A percentile compares a stretch with the other conserved stretches of the same genome.
Conservation (phyloP, 2,329 filamentous ascomycete species). For the Tolypocladium ovalisporum region DNA sequence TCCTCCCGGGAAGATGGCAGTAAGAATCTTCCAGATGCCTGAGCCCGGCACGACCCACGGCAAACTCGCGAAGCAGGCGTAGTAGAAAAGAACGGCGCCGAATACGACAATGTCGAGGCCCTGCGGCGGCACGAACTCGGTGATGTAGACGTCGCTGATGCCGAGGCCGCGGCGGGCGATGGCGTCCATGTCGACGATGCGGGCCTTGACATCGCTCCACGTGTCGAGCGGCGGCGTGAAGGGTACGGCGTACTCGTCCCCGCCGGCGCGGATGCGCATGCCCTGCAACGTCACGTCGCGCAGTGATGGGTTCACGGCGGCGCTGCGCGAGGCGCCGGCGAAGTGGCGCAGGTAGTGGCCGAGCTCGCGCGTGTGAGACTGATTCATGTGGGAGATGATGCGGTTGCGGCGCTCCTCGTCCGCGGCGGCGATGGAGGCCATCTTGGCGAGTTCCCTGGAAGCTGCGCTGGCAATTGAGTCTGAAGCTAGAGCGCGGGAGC, state of each 20-base stretch:
- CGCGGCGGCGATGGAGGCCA: conserved; percentile 10
- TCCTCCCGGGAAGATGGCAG: conserved; percentile 45
- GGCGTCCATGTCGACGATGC: conserved; percentile 62
- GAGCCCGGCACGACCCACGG: conserved; percentile 43
- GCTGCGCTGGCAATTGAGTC: background rate
- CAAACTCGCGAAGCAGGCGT: conserved; percentile 34
- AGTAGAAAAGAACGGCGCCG: conserved; percentile 41
- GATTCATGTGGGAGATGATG: conserved; percentile 74
- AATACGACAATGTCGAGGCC: conserved; percentile 43
- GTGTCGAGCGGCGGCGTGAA: conserved; percentile 61
- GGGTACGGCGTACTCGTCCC: conserved; percentile 39
- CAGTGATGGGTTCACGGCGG: conserved; percentile 41
- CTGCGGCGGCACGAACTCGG: conserved; percentile 27
- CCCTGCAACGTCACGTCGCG: conserved; percentile 52
- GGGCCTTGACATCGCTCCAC: conserved; percentile 55
- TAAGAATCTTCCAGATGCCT: conserved; percentile 35
- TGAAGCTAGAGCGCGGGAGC: background rate
- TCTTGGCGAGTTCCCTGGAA: conserved; percentile 1
- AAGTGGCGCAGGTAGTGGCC: conserved; percentile 69
- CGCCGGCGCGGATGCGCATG: conserved; percentile 49
- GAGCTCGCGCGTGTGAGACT: conserved; percentile 65
- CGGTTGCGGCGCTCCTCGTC: conserved; percentile 20
- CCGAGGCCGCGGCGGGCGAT: conserved; percentile 46
- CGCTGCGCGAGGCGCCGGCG: conserved; percentile 40
- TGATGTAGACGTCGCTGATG: conserved; percentile 35